Conservation (phyloP, 1,284 basidiomycete species). For the Malassezia psittaci region DNA sequence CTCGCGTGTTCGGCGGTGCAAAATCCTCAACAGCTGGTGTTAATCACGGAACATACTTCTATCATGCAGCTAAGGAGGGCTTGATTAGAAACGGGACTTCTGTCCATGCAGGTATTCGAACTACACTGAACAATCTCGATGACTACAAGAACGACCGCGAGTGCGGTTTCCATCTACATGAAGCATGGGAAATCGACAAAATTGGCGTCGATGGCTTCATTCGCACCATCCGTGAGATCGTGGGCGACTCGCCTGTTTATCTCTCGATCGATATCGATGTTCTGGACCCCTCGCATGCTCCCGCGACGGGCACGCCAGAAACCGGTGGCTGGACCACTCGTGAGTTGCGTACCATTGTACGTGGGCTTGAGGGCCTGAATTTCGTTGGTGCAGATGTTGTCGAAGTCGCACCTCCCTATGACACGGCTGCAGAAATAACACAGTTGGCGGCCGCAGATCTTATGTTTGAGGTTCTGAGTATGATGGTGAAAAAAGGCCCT, state of each 20-base stretch:
- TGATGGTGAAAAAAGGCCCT: not conserved
- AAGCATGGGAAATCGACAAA: slow-evolving; percentile 50
- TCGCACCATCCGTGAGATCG: slow-evolving; percentile 52
- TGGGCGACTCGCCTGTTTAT: slow-evolving; percentile 64
- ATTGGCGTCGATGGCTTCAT: slow-evolving; percentile 49
- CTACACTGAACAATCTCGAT: slow-evolving; percentile 53
- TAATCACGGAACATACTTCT: slow-evolving; percentile 50
- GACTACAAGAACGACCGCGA: slow-evolving; percentile 45
- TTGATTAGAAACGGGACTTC: slow-evolving; percentile 57
- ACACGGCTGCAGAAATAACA: not conserved
- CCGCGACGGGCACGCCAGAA: slow-evolving; percentile 73
- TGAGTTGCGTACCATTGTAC: slow-evolving; percentile 65
- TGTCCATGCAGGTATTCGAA: slow-evolving; percentile 57
- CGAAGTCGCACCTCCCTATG: not conserved
- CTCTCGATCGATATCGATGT: slow-evolving; percentile 58
- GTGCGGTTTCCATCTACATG: slow-evolving; percentile 49
- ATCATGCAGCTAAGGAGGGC: slow-evolving; percentile 60
- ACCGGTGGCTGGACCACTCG: slow-evolving; percentile 71
- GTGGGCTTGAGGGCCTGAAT: slow-evolving; percentile 65
- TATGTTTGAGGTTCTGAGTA: not conserved
- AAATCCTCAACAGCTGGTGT: not conserved
- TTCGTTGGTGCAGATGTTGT: slow-evolving; percentile 31
- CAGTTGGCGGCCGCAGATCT: not conserved
- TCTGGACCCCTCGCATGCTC: slow-evolving; percentile 64
- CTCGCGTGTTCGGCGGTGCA: slow-evolving; percentile 17